A percentile compares a stretch with the other conserved stretches of the same genome.
phyloP scores from a whole-genome alignment of 345 rosid species.

The Linum usitatissimum region DNA sequence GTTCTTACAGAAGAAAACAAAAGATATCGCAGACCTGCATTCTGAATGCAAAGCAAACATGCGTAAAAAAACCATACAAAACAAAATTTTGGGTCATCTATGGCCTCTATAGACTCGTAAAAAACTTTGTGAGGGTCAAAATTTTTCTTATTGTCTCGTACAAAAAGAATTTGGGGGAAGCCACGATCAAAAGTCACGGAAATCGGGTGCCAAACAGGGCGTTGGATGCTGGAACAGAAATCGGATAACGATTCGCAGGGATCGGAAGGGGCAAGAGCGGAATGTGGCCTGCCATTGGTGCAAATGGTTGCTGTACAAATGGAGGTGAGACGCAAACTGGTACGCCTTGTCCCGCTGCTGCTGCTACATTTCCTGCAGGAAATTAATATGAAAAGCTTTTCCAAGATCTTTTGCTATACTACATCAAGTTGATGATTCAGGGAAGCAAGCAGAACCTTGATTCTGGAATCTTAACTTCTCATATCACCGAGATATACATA shows the following conservation, averaged over 20 bases:
- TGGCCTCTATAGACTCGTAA: neutral
- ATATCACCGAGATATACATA: neutral
- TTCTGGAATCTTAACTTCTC: neutral
- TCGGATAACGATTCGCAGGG: neutral
- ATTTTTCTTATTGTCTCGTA: neutral
- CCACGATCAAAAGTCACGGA: neutral
- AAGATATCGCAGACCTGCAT: too few relatives aligned
- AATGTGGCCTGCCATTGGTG: neutral
- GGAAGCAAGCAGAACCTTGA: neutral
- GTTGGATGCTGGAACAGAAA: neutral
- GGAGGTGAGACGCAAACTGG: neutral
- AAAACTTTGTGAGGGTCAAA: neutral
- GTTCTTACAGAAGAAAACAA: too few relatives aligned
- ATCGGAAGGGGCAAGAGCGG: conserved; percentile 1
- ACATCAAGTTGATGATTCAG: neutral
- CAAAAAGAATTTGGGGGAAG: neutral
- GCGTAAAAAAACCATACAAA: too few relatives aligned
- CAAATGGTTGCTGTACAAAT: conserved; percentile 4
- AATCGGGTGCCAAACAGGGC: neutral
- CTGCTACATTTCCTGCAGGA: neutral
- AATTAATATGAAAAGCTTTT: neutral
- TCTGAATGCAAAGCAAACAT: too few relatives aligned
- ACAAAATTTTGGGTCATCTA: neutral
- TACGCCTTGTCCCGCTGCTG: neutral
- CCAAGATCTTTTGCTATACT: too few relatives aligned